Evolutionary conservation across 2,329 filamentous ascomycete genomes (phyloP), one percentile per base, ranked within the genome.

Genomic region (Curvularia sp.): DNA sequence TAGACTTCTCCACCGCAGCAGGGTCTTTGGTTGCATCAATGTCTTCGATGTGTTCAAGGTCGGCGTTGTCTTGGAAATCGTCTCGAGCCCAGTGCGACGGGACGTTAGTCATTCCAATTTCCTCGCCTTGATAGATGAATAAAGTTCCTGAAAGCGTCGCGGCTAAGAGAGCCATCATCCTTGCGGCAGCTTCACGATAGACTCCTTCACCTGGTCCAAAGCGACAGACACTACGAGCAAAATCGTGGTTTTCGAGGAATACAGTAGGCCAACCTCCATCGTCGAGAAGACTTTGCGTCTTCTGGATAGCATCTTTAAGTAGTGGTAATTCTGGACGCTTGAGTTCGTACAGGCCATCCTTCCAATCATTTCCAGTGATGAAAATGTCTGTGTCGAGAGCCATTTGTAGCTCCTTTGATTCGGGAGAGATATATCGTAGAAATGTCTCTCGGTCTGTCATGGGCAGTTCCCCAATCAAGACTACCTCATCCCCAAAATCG

Each of bases 181-280:
- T 54, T 28, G 52, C 52, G 2, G 47, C 47, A 49, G 47, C 47
- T 49, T 49, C 47, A 35, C 47, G 31, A 49, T 49, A 26, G 12
- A 49, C n/a, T n/a, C 47, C 47, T 30, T 49, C 47, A 9, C 47
- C 47, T 5, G 47, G 2, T 85, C 85, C 80, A 57, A 82, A 85
- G 2, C 85, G 81, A 2, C 83, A 84, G 5, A 88, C 75, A 2
- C 82, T 83, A 0, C 87, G 80, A 2, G 82, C 81, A 57, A 86
- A 82, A 68, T 89, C 87, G 70, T 89, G 87, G 64, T 89, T 89
- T 67, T 89, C 87, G 54, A 85, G 79, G 67, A 88, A 89, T 0
- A 83, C 79, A 0, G 86, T 86, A 0, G 83, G 83, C 82, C 83
- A 84, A 6, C 79, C 81, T 49, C 82, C 78, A 22, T 80, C 79